Percentiles rank a stretch among this genome's conserved stretches.
Conservation (phyloP, 2,329 filamentous ascomycete genomes). For the Trichoderma simmonsii region DNA sequence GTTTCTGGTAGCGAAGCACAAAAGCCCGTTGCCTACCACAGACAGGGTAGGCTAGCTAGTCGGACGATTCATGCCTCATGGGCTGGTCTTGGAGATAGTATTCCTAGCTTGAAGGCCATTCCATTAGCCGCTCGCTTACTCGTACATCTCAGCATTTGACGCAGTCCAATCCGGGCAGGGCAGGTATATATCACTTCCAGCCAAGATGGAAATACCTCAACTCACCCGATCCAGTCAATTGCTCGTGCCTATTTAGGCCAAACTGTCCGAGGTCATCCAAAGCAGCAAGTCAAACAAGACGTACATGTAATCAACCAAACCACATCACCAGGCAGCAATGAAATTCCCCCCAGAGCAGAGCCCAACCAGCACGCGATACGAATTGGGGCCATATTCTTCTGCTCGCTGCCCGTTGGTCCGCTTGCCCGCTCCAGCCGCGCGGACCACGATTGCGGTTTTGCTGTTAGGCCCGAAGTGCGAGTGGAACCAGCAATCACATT, state of each 20-base stretch:
- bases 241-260: background rate
- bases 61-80: background rate
- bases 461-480: conserved; percentile 16
- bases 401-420: background rate
- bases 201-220: background rate
- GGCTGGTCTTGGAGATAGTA: background rate
- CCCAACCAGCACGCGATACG: background rate
- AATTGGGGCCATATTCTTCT: background rate
- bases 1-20: background rate
- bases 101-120: background rate
- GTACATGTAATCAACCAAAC: background rate
- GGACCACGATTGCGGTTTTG: background rate
- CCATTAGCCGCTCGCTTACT: background rate
- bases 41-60: background rate
- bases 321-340: background rate
- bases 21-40: background rate
- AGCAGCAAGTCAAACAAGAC: background rate
- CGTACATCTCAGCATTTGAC: background rate
- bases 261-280: background rate
- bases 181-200: background rate
- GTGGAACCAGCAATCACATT: conserved; percentile 2
- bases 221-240: background rate
- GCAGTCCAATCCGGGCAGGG: background rate
- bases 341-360: background rate
- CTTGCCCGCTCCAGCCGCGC: conserved; percentile 6